Base-by-base conservation (phyloP, 148 eudicot genomes). In the Cornus controversa region DNA sequence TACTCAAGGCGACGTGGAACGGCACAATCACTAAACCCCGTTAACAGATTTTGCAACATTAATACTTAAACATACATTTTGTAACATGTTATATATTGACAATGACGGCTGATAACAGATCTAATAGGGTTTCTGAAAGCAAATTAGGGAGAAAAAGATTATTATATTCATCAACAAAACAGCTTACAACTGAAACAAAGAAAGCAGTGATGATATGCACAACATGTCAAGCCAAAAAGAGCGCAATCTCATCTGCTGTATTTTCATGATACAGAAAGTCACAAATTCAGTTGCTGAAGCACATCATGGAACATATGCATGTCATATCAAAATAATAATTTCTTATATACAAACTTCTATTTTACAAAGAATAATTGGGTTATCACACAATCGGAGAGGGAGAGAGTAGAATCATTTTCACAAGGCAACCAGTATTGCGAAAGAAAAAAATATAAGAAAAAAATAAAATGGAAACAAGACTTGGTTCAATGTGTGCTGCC, bases 301-400 rank as follows among this genome's bases (percentile, higher is more conserved):
- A 66, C 7, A n/a, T 34, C 8, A 47, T 9, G 64, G 25, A 64
- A 62, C 71, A 28, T 28, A 64, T 42, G n/a, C 75, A 63, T 47
- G 64, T 78, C 70, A 71, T 10, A 26, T 64, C 64, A 23, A 42
- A 36, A 29, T 57, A 40, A 40, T 31, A 31, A 31, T 31, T 31
- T 31, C 80, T 77, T 31, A 20, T 25, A 69, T 36, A 69, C 68
- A 78, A 18, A 62, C 5, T 22, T 60, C 8, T 9, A 60, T 60
- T 60, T 60, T 60, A 60, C 64, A 60, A 60, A 60, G 24, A 60
- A 11, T 18, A 22, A 60, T 20, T 60, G 24, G 22, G 5, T 60
- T 60, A 54, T 60, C 64, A 20, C 18, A 50, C 18, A 60, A 22
- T 18, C n/a, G 7, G 37, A 36, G 45, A 40, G 45, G 57, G 57